These are phyloP conservation scores for Paramecium biaurelia DNA, from an alignment of 73 alveolate genomes.

Conservation along the genomic window DNA sequence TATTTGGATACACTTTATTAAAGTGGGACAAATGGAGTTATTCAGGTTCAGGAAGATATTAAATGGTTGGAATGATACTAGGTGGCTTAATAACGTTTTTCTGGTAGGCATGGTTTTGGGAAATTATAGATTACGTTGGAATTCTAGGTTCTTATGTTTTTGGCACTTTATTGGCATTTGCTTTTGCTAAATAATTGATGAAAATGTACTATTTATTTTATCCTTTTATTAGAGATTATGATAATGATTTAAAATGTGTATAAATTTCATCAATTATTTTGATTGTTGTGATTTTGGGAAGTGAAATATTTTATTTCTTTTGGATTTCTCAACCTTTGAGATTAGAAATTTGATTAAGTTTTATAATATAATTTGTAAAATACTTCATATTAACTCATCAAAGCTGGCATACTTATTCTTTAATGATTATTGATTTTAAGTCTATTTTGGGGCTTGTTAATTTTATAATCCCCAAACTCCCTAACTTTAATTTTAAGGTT, in stretches of 20 bases:
- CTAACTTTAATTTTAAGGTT: not conserved
- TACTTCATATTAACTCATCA: conserved; percentile 45
- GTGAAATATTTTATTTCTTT: not conserved
- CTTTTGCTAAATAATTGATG: not conserved
- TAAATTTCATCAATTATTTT: not conserved
- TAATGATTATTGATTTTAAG: not conserved
- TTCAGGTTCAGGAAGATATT: conserved; percentile 60
- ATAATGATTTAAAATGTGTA: conserved; percentile 9
- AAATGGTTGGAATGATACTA: conserved; percentile 19
- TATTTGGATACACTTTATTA: conserved; percentile 37
- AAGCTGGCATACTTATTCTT: conserved; percentile 49
- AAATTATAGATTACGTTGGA: conserved; percentile 10
- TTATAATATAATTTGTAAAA: not conserved
- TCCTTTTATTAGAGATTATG: not conserved
- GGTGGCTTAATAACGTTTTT: conserved; percentile 25
- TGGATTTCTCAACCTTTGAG: not conserved
- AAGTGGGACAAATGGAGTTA: conserved; percentile 67
- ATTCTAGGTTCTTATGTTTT: conserved; percentile 27
- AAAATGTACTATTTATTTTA: not conserved
- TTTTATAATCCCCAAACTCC: not conserved
- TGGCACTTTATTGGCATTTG: conserved; percentile 12
- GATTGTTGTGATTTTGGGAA: not conserved
- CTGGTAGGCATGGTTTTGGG: conserved; percentile 25
- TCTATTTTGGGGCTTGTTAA: not conserved
- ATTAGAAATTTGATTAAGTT: not conserved